phyloP scores from a whole-genome alignment of 805 yeast genomes.

The Blastobotrys americana region DNA sequence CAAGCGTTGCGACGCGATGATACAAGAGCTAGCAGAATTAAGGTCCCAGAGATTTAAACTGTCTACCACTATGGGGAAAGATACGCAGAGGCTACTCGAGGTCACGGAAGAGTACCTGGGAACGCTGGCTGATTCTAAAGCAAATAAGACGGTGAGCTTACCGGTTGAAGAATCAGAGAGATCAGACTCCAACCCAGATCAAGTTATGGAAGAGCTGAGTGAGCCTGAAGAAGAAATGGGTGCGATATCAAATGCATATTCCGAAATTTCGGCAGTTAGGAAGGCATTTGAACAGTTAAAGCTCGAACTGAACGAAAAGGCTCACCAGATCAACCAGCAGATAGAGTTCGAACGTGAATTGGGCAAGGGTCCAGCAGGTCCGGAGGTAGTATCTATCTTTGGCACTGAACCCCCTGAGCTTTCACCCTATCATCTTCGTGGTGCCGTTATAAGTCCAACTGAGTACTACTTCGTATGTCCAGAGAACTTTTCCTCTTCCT shows the following conservation, averaged over 20 bases:
- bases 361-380: constrained; percentile 10
- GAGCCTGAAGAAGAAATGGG: background rate
- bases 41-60: constrained; percentile 12
- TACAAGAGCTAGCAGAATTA: constrained; percentile 11
- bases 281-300: background rate
- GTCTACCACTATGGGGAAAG: constrained; percentile 16
- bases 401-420: constrained; percentile 9
- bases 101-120: constrained; percentile 10
- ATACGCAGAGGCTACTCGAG: constrained; percentile 15
- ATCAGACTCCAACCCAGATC: too few relatives aligned
- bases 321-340: constrained; percentile 1
- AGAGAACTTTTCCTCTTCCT: background rate
- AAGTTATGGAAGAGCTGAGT: background rate
- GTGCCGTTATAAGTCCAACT: constrained; percentile 17
- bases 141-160: background rate
- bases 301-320: background rate
- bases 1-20: constrained; percentile 5
- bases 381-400: constrained; percentile 7
- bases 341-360: constrained; percentile 2
- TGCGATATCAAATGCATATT: background rate
- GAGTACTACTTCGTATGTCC: constrained; percentile 16
- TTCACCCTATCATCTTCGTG: constrained; percentile 16
- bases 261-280: background rate
- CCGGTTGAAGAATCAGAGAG: constrained; percentile 6
- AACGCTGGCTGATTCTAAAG: background rate